Evolutionary conservation across 495 filamentous ascomycete species (phyloP), one percentile per base, ranked within the genome.

Genomic region (Penicillium goetzii): DNA sequence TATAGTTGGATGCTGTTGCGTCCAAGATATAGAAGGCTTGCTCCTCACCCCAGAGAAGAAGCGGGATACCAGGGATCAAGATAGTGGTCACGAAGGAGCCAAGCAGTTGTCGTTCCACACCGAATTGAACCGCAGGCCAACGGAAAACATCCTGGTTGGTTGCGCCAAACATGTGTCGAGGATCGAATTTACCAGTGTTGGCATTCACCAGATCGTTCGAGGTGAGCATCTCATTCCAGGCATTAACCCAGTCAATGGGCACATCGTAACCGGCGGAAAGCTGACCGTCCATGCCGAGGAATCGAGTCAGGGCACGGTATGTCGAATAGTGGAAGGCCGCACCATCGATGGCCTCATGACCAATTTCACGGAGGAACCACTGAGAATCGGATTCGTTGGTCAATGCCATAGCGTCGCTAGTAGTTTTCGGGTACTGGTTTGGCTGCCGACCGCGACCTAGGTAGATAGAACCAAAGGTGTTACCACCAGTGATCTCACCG

Each of bases 141-240:
- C 88, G 83, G 74, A 91, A 89, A 4, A 91, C 87, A 69, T 91
- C 89, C 74, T 91, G 89, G 68, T 91, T 91, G 11, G 86, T 88
- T 3, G 79, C 80, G 25, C 89, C 89, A 62, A 82, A 91, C 80
- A 91, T 84, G 66, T 91, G 88, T 25, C 89, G 81, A 5, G 89
- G 89, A 64, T 91, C 88, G 59, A 90, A 90, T 60, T 81, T 72
- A 38, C 86, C 87, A 4, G 83, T 89, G 69, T 88, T 86, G 0
- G 85, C 78, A 62, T 90, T 90, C 56, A 83, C 72, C 52, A 90
- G 59, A 68, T 91, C 89, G 64, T 91, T 89, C 7, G 83, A 82
- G 36, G 68, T 60, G n/a, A 90, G 49, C 73, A 90, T 86, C 12
- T 77, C 60, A 34, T 86, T 76, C 88, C 87, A 90, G 10, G 80